Percentiles rank a stretch among this genome's conserved stretches.
Evolutionary conservation across 257 asterid genomes (phyloP).

Genomic region (Solanum infundibuliforme): DNA sequence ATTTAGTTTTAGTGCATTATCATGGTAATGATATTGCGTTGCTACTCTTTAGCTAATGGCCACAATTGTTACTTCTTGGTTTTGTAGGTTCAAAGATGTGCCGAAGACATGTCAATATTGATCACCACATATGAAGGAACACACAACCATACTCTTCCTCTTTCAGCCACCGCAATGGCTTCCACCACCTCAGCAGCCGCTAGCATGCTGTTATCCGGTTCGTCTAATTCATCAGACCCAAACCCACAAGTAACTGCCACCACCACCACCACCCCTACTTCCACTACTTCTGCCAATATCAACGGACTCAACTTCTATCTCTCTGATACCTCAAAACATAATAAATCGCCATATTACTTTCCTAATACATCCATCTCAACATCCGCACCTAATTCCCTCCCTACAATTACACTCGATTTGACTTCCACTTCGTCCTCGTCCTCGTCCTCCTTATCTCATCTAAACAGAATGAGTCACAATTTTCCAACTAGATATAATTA

Average conservation of each 20-base stretch:
- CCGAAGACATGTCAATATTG: conserved; percentile 80
- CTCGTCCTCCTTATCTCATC: conserved; percentile 17
- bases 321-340: conserved; percentile 50
- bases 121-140: conserved; percentile 94
- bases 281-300: conserved; percentile 18
- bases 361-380: conserved; percentile 46
- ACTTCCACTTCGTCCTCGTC: conserved; percentile 42
- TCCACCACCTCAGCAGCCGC: conserved; percentile 76
- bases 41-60: background rate
- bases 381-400: conserved; percentile 36
- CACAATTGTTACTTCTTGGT: background rate
- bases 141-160: conserved; percentile 81
- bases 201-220: conserved; percentile 66
- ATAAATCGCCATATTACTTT: conserved; percentile 59
- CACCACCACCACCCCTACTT: background rate
- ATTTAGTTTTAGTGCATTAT: background rate
- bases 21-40: background rate
- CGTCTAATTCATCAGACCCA: conserved; percentile 30
- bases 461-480: conserved; percentile 9
- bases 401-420: conserved; percentile 85
- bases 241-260: background rate
- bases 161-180: conserved; percentile 87
- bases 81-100: conserved; percentile 84
- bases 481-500: conserved; percentile 31
- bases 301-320: conserved; percentile 62